phyloP scores from a whole-genome alignment of 1,139 yeast genomes.

The Debaryomycetaceae sp. region DNA sequence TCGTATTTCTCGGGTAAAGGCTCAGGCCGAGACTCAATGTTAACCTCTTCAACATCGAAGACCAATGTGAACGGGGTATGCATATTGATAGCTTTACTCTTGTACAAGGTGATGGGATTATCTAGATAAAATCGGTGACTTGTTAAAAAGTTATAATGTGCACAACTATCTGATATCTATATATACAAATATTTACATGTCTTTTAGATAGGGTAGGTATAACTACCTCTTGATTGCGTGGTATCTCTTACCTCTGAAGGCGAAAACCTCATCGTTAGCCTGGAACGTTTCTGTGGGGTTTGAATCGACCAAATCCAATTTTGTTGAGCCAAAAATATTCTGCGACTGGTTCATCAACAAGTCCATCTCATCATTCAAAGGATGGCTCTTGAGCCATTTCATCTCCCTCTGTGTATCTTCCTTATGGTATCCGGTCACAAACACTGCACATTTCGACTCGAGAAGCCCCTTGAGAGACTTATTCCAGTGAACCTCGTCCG shows the following conservation, averaged over 20 bases:
- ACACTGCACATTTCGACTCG: constrained; percentile 90
- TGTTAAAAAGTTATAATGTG: neutral
- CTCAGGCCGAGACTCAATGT: constrained; percentile 5
- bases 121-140: neutral
- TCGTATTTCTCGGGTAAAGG: constrained; percentile 7
- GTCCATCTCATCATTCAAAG: constrained; percentile 66
- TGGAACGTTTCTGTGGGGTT: constrained; percentile 92
- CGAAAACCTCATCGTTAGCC: constrained; percentile 84
- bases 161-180: constrained; percentile 1
- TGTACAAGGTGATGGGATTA: neutral
- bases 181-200: constrained; percentile 5
- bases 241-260: constrained; percentile 93
- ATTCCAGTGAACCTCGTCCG: constrained; percentile 79
- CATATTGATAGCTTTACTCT: constrained; percentile 11
- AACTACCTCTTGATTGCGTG: constrained; percentile 58
- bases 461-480: constrained; percentile 80
- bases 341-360: constrained; percentile 69
- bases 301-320: constrained; percentile 89
- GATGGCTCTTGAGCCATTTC: constrained; percentile 66
- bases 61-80: constrained; percentile 19
- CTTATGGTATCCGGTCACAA: constrained; percentile 86
- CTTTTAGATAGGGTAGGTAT: neutral
- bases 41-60: constrained; percentile 14
- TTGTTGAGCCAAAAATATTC: constrained; percentile 79
- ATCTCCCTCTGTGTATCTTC: constrained; percentile 69